Base-by-base conservation (phyloP, 2,329 filamentous ascomycete genomes). In the Alternaria tenuissima region DNA sequence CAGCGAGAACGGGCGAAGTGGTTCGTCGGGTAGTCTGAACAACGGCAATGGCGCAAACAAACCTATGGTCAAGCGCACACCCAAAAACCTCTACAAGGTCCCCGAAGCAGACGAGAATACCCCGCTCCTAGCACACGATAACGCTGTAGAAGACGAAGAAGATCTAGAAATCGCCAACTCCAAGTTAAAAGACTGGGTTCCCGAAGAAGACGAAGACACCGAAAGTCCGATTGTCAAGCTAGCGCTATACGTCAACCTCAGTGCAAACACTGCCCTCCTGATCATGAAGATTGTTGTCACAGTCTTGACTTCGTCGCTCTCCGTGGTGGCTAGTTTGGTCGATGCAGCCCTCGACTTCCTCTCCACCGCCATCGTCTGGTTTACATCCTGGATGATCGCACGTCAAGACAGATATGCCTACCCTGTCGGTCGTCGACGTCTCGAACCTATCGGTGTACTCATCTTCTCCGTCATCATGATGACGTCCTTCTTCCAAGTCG, bases 401-500 rank as follows among this genome's bases (percentile, higher is more conserved):
- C 86, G 88, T 58, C 87, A 89, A 62, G 91, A 94, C 71, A 87
- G 89, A 67, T 90, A 94, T 75, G 85, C 85, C 22, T 94, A 94
- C 69, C 92, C 92, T 0, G 88, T 93, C n/a, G 92, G 92, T 8
- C 85, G 92, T 18, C 87, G 90, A 38, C 86, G 89, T 48, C 83
- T 95, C 46, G 92, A 94, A 72, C 92, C 92, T 2, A 85, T 95
- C 6, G 92, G 92, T 28, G 89, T 95, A 2, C 82, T 95, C 5
- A 74, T 94, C 56, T 95, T 94, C 79, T 91, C 89, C 16, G 86
- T 94, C 61, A 91, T 94, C 73, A 95, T 95, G 91, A 90, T 94
- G 64, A 93, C 90, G 0, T 91, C 90, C 0, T 94, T 95, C 79
- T 87, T 88, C 66, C 92, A 95, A 78, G 91, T 95, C 41, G 87